phyloP scores from a whole-genome alignment of 169 alveolate species.

The Cryptosporidium sp. region DNA sequence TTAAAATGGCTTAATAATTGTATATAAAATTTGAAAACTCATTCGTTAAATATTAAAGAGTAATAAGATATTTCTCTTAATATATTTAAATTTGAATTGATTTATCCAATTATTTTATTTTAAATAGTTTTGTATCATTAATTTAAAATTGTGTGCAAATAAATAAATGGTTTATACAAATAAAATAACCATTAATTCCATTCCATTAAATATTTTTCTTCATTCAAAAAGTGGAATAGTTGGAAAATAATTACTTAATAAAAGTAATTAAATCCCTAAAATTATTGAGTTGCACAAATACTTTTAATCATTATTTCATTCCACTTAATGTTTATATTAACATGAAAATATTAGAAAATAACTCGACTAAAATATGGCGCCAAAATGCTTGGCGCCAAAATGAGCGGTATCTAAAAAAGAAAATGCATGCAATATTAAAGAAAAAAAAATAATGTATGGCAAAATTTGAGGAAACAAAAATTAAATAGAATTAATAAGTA shows the following conservation, averaged over 20 bases:
- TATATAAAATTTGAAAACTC: not conserved
- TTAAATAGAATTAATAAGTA: not conserved
- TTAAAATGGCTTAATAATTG: no score
- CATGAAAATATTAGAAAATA: slow-evolving; percentile 15
- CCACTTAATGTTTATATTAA: not conserved
- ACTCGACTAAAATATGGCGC: not conserved
- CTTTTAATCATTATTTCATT: not conserved
- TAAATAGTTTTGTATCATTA: no score
- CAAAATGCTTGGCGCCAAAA: not conserved
- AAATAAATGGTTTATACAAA: not conserved
- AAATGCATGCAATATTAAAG: not conserved
- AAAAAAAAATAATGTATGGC: not conserved
- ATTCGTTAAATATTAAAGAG: not conserved
- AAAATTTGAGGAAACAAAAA: not conserved
- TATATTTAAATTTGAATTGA: not conserved
- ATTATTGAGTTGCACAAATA: not conserved
- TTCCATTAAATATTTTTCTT: not conserved
- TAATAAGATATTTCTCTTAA: no score
- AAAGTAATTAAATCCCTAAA: no score
- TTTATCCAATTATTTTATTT: not conserved
- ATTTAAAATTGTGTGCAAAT: not conserved
- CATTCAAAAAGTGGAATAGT: not conserved
- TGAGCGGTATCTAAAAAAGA: not conserved
- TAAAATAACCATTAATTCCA: no score
- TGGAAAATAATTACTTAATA: not conserved